phyloP scores from a whole-genome alignment of 2,329 filamentous ascomycete genomes.

The Sporothrix sp. region DNA sequence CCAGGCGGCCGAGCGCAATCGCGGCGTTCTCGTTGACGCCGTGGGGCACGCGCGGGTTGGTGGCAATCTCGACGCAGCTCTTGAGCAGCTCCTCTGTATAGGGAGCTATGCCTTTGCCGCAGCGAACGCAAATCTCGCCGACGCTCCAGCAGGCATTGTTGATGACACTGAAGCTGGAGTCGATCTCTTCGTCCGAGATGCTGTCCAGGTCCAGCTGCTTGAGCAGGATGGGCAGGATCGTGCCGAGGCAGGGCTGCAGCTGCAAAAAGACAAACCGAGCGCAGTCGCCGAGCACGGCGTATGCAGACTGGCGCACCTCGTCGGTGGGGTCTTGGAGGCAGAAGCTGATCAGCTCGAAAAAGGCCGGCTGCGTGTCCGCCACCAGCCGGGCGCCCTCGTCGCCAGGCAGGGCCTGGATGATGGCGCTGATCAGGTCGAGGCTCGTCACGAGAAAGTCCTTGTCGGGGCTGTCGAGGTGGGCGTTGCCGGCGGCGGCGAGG shows the following conservation, averaged over 20 bases:
- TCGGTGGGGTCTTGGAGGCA: conserved; percentile 89
- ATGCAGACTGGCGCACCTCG: conserved; percentile 92
- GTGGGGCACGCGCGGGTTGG: conserved; percentile 73
- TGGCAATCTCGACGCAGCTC: conserved; percentile 71
- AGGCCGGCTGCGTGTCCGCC: conserved; percentile 62
- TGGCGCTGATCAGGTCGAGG: conserved; percentile 82
- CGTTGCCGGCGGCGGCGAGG: conserved; percentile 58
- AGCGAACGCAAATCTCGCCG: conserved; percentile 80
- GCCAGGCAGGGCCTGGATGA: conserved; percentile 78
- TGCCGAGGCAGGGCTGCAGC: conserved; percentile 62
- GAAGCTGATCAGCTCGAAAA: conserved; percentile 83
- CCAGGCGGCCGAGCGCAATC: conserved; percentile 81
- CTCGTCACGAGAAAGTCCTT: conserved; percentile 97
- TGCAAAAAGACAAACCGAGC: conserved; percentile 85
- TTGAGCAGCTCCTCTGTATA: conserved; percentile 70
- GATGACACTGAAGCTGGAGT: conserved; percentile 80
- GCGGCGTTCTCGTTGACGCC: conserved; percentile 90
- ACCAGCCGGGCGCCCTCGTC: conserved; percentile 69
- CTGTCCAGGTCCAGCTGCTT: conserved; percentile 76
- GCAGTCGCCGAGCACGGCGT: conserved; percentile 88
- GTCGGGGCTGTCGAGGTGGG: conserved; percentile 66
- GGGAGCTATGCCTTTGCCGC: conserved; percentile 63
- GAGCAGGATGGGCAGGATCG: conserved; percentile 71
- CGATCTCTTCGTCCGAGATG: conserved; percentile 68
- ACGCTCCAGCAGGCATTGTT: conserved; percentile 98